phyloP scores from a whole-genome alignment of 2,329 filamentous ascomycete species.

The Ceratocystiopsis sp. region DNA sequence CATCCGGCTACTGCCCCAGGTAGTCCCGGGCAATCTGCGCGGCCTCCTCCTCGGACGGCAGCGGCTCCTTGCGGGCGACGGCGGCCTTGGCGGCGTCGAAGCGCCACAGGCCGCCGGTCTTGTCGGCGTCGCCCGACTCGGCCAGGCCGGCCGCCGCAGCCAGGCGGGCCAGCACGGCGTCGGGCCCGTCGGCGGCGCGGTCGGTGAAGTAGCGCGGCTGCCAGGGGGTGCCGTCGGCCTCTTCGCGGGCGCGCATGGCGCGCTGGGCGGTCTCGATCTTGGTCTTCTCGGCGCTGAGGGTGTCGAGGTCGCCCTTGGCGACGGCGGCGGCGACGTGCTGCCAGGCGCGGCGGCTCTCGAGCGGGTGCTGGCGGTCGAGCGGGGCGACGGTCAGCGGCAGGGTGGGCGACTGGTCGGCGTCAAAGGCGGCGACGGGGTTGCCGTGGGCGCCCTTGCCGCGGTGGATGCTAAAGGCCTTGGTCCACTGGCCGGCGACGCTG shows the following conservation, averaged over 20 bases:
- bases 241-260: slow-evolving; percentile 54
- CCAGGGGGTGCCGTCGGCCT: slow-evolving; percentile 61
- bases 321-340: slow-evolving; percentile 69
- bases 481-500: slow-evolving; percentile 84
- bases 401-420: slow-evolving; percentile 37
- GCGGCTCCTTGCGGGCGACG: slow-evolving; percentile 20
- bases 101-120: slow-evolving; percentile 44
- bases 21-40: slow-evolving; percentile 16
- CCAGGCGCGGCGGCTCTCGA: slow-evolving; percentile 83
- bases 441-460: slow-evolving; percentile 33
- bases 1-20: slow-evolving; percentile 16
- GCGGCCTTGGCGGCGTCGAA: slow-evolving; percentile 30
- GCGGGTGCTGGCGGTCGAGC: slow-evolving; percentile 63
- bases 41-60: slow-evolving; percentile 19
- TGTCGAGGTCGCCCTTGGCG: slow-evolving; percentile 66
- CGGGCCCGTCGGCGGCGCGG: slow-evolving; percentile 25
- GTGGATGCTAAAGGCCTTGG: slow-evolving; percentile 62
- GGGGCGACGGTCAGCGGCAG: slow-evolving; percentile 56
- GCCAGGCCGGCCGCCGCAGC: slow-evolving; percentile 30
- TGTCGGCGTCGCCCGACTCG: slow-evolving; percentile 36
- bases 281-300: slow-evolving; percentile 59
- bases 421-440: slow-evolving; percentile 37
- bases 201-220: slow-evolving; percentile 64
- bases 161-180: slow-evolving; percentile 27
- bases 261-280: slow-evolving; percentile 84